These are phyloP conservation scores for Ogataea pini DNA, from an alignment of 805 yeast species.

Conservation along the genomic window DNA sequence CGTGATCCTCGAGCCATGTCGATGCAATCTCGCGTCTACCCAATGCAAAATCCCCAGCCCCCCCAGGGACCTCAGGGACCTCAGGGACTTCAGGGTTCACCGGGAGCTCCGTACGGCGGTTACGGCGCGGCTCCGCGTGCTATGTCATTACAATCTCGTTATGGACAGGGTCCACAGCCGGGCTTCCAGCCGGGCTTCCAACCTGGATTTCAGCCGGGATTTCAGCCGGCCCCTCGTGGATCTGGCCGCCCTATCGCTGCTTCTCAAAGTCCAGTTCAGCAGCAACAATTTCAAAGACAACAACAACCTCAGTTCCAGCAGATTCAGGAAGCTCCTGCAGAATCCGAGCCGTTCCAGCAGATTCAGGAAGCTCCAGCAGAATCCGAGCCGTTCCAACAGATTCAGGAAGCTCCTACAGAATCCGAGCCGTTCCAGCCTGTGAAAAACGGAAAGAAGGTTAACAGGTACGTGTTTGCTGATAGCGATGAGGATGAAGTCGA, in stretches of 20 bases:
- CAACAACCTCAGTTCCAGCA: conserved; percentile 5
- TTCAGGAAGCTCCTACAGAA: not conserved
- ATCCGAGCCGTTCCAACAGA: conserved; percentile 15
- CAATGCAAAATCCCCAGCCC: no score
- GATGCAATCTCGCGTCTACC: conserved; percentile 4
- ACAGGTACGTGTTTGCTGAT: conserved; percentile 28
- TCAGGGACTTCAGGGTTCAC: not conserved
- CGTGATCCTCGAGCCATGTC: conserved; percentile 18
- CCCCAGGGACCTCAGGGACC: no score
- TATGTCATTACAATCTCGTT: conserved; percentile 24
- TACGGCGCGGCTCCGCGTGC: conserved; percentile 18
- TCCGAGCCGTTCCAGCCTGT: conserved; percentile 18
- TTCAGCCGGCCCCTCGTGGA: no score
- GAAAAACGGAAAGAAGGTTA: conserved; percentile 24
- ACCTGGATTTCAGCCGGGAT: not conserved
- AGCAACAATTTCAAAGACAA: conserved; percentile 1
- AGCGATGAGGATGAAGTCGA: conserved; percentile 29
- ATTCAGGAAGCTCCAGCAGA: not conserved
- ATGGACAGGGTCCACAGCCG: conserved; percentile 1
- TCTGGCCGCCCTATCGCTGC: not conserved
- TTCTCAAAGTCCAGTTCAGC: not conserved
- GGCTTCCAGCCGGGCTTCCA: not conserved
- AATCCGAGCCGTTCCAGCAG: conserved; percentile 17
- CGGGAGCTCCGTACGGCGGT: not conserved
- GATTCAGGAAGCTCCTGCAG: not conserved